A percentile compares a stretch with the other conserved stretches of the same genome.
Conservation (phyloP, 2,329 filamentous ascomycete species). For the Aspergillus proliferans region DNA sequence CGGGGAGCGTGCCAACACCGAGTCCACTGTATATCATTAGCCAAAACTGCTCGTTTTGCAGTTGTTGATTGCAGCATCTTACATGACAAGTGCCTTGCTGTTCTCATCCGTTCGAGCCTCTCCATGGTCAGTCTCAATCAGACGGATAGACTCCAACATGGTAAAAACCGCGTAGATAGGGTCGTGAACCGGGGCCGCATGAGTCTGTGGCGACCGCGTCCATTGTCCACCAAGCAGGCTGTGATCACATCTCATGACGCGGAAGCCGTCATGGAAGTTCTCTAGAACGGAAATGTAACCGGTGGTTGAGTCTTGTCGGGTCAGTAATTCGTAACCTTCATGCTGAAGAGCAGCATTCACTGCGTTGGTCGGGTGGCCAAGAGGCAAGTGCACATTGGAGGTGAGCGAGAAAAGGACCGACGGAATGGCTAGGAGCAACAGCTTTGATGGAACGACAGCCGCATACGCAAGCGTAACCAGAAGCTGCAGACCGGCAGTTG, state of each 20-base stretch:
- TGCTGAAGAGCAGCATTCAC: conserved; percentile 61
- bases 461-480: conserved; percentile 60
- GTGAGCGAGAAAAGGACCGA: conserved; percentile 59
- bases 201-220: conserved; percentile 50
- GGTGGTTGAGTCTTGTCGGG: conserved; percentile 77
- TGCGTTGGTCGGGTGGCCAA: conserved; percentile 51
- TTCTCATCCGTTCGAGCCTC: conserved; percentile 49
- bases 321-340: conserved; percentile 68
- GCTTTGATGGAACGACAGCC: conserved; percentile 60
- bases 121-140: conserved; percentile 56
- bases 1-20: conserved; percentile 85
- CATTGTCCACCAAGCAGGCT: conserved; percentile 91
- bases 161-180: conserved; percentile 95
- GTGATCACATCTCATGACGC: conserved; percentile 87
- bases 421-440: conserved; percentile 62
- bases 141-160: conserved; percentile 84
- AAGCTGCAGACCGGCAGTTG: conserved; percentile 66
- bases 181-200: conserved; percentile 59
- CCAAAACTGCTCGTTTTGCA: conserved; percentile 6
- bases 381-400: conserved; percentile 67
- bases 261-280: conserved; percentile 62
- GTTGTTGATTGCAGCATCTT: conserved; percentile 29
- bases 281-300: conserved; percentile 91
- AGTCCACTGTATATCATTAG: conserved; percentile 56
- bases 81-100: conserved; percentile 80